A percentile compares a stretch with the other conserved stretches of the same genome.
Conservation (phyloP, 192 early-diverging fungal species). For the Backusella mclennaniae region DNA sequence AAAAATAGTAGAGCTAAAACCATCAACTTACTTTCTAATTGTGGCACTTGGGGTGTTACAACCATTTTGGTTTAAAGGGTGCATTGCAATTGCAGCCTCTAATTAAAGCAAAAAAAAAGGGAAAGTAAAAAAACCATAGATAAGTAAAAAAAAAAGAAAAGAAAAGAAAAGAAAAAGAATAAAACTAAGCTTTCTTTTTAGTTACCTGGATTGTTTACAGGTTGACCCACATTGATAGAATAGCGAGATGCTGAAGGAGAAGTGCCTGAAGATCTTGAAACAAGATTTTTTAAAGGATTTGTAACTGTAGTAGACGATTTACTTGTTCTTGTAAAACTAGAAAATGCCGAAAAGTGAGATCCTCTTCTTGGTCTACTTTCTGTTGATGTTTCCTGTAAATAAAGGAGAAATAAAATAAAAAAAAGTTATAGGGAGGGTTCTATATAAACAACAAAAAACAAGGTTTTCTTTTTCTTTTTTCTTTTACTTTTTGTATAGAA, state of each 20-base stretch:
- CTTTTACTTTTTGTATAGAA: neutral
- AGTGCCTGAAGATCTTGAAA: conserved; percentile 7
- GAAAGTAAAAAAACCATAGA: neutral
- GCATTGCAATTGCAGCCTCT: conserved; percentile 60
- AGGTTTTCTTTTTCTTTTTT: neutral
- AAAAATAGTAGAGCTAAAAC: neutral
- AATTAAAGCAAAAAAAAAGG: conserved; percentile 3
- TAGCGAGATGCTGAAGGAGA: conserved; percentile 14
- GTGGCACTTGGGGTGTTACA: conserved; percentile 8
- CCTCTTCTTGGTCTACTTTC: conserved; percentile 14
- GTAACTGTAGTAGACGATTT: conserved; percentile 13
- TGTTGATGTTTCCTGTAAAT: conserved; percentile 10
- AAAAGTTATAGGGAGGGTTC: neutral
- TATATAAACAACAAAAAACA: neutral
- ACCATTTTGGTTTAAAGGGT: conserved; percentile 35
- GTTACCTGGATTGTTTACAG: conserved; percentile 48
- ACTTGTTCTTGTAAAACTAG: conserved; percentile 19
- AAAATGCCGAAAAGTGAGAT: conserved; percentile 23
- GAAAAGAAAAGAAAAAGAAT: conserved; percentile 10
- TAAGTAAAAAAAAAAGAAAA: conserved; percentile 13
- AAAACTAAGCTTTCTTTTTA: neutral
- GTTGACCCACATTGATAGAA: conserved; percentile 37
- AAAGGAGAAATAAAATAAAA: conserved; percentile 2
- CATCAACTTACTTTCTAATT: neutral
- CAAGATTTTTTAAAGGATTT: conserved; percentile 13